These are phyloP conservation scores for Candida suzukii DNA, from an alignment of 805 yeast genomes.

Conservation along the genomic window DNA sequence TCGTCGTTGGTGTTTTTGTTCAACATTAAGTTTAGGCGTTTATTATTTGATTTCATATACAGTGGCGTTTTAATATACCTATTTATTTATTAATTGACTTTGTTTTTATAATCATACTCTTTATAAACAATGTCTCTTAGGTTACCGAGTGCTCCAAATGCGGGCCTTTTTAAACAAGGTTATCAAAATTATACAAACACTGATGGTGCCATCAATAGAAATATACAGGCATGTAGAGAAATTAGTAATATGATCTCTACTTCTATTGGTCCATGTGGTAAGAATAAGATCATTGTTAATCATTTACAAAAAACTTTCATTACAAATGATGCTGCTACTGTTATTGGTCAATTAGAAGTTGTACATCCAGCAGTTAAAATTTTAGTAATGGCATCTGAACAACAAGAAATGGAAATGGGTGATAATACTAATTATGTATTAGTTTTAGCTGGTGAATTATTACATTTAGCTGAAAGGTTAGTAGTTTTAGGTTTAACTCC, in stretches of 20 bases:
- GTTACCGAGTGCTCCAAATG: conserved; percentile 86
- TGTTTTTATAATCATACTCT: not conserved
- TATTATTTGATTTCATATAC: no score
- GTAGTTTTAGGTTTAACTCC: conserved; percentile 82
- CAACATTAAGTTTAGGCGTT: no score
- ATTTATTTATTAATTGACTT: no score
- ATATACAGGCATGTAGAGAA: conserved; percentile 91
- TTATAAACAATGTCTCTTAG: conserved; percentile 72
- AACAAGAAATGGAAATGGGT: conserved; percentile 96
- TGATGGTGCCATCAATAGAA: conserved; percentile 91
- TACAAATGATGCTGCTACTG: conserved; percentile 97
- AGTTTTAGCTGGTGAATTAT: conserved; percentile 86
- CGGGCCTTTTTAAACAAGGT: conserved; percentile 94
- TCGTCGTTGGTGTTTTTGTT: no score
- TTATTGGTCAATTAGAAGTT: conserved; percentile 85
- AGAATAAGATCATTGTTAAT: conserved; percentile 93
- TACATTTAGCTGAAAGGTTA: conserved; percentile 80
- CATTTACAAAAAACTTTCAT: conserved; percentile 78
- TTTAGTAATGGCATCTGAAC: conserved; percentile 92
- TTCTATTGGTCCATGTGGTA: conserved; percentile 95
- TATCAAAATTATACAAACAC: conserved; percentile 79
- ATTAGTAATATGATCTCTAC: conserved; percentile 87
- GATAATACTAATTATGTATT: conserved; percentile 91
- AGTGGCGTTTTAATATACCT: no score
- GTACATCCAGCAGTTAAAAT: conserved; percentile 97